Base-by-base conservation (phyloP, 2,329 filamentous ascomycete genomes). In the Alternaria arbusti region DNA sequence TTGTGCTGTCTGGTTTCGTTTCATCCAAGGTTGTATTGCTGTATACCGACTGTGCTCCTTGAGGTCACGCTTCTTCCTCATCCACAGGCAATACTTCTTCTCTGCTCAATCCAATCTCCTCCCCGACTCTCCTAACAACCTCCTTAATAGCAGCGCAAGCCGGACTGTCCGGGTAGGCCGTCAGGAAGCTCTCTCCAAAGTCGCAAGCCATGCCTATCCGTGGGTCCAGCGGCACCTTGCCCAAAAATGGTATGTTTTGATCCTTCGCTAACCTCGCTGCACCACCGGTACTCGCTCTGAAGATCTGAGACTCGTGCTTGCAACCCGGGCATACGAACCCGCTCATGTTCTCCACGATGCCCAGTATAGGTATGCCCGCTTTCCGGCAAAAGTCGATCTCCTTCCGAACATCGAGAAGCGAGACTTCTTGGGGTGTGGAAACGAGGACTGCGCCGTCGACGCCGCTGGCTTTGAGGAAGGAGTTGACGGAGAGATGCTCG, bases 341-440 rank as follows among this genome's bases (percentile, higher is more conserved):
- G 62, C 90, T 93, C 96, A 99, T 99, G 77, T 99, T 99, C 84
- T 99, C 96, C 15, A 97, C 96, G 44, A 99, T 84, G 0, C 96
- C 96, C 4, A 99, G 80, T 7, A 99, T 88, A 51, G 86, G 87
- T 70, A 99, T 98, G 5, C 92, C 93, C 0, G 96, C 96, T 82
- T 99, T 99, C 62, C 90, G 86, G 81, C 96, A 99, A 77, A 99
- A 99, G 76, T 99, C 95, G 62, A 99, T 95, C 81, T 99, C 96
- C 82, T 97, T 98, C 70, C 96, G 86, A 12, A 99, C 96, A 78
- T 99, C 96, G 47, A 99, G 85, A 57, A 99, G 84, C 2, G 91
- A 88, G 17, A 98, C 93, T 81, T 99, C 96, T 79, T 99, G 96
- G 2, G 96, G 96, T 6, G 96, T 99, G 0, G 94, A 96, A 28